Conservation (phyloP, 148 eudicot genomes). For the Chenopodium suecicum region DNA sequence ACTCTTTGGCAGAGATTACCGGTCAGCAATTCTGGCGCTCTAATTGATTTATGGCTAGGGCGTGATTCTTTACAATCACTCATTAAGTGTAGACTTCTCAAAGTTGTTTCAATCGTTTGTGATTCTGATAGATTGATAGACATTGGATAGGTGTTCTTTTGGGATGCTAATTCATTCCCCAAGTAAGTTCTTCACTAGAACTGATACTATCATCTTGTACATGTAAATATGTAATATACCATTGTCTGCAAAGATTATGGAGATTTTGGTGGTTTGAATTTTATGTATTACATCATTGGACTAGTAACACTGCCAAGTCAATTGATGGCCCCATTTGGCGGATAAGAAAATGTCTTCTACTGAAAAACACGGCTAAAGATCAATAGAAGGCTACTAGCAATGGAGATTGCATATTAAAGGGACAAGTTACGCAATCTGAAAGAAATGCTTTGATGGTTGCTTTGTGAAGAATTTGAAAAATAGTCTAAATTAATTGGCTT, state of each 20-base stretch:
- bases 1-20: conserved; percentile 1
- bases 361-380: no score
- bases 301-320: no score
- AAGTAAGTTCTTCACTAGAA: not conserved
- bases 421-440: no score
- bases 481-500: no score
- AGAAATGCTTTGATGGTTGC: no score
- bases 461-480: no score
- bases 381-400: no score
- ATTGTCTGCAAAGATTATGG: no score
- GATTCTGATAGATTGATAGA: conserved; percentile 2
- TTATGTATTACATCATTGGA: no score
- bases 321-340: no score
- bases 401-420: no score
- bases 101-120: not conserved
- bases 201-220: not conserved
- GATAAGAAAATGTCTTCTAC: no score
- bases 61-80: not conserved
- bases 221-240: not conserved
- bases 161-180: not conserved
- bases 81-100: not conserved
- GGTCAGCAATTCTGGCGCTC: not conserved
- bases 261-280: not conserved
- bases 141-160: not conserved
- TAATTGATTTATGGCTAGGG: not conserved